These are phyloP conservation scores for Akanthomyces lecanii DNA, from an alignment of 2,329 filamentous ascomycete species.

Conservation along the genomic window DNA sequence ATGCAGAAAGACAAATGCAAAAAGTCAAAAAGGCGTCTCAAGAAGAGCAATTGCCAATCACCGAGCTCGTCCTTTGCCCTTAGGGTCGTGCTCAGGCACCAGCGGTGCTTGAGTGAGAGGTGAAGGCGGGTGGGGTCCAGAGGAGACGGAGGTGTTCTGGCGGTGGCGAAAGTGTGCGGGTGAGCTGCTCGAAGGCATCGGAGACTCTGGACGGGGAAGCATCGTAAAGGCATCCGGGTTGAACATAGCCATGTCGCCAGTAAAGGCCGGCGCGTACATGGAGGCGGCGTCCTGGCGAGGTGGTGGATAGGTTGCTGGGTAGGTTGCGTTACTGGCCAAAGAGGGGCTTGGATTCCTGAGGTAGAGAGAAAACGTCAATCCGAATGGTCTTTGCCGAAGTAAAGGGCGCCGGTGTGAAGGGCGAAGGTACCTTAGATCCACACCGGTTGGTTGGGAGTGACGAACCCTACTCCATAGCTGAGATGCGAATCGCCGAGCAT, in stretches of 20 bases:
- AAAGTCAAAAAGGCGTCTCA: constrained; percentile 14
- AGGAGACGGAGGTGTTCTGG: constrained; percentile 33
- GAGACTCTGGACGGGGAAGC: constrained; percentile 45
- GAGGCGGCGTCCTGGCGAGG: constrained; percentile 37
- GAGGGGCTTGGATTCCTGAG: constrained; percentile 40
- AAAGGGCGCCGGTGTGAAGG: constrained; percentile 37
- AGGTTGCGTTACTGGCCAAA: constrained; percentile 40
- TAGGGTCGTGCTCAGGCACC: constrained; percentile 29
- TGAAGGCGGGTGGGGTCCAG: constrained; percentile 32
- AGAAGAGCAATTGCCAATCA: constrained; percentile 27
- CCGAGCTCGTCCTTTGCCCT: constrained; percentile 33
- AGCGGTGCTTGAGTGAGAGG: constrained; percentile 32
- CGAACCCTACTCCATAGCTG: constrained; percentile 51
- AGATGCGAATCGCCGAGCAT: constrained; percentile 42
- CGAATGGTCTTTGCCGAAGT: constrained; percentile 39
- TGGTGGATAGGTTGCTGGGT: constrained; percentile 42
- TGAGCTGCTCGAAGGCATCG: constrained; percentile 32
- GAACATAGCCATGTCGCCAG: constrained; percentile 35
- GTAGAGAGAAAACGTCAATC: constrained; percentile 47
- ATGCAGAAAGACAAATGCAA: constrained; percentile 19
- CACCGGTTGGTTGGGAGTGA: constrained; percentile 59
- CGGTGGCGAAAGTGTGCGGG: constrained; percentile 32
- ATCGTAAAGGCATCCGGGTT: constrained; percentile 39
- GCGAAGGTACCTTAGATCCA: constrained; percentile 48
- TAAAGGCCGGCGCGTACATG: constrained; percentile 33